Percentiles rank a stretch among this genome's conserved stretches.
Conservation (phyloP, 2,329 filamentous ascomycete genomes). For the Thermoascus crustaceus region DNA sequence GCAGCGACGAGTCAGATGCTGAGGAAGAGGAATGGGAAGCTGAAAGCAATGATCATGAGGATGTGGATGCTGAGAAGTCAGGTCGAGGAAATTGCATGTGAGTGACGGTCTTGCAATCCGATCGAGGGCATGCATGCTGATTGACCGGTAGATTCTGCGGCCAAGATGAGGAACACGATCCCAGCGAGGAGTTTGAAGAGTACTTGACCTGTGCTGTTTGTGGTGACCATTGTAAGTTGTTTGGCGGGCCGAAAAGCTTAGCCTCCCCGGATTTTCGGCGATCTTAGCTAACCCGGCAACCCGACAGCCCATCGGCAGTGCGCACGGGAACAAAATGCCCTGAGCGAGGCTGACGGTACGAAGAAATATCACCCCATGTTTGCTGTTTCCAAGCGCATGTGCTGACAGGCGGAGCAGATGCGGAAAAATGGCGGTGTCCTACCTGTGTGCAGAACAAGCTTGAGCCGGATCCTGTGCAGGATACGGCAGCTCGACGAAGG, state of each 20-base stretch:
- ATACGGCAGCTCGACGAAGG: slow-evolving; percentile 34
- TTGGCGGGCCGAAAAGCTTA: slow-evolving; percentile 19
- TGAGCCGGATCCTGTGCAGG: slow-evolving; percentile 22
- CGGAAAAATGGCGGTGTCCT: slow-evolving; percentile 55
- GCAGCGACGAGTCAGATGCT: slow-evolving; percentile 52
- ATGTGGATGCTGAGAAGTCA: slow-evolving; percentile 37
- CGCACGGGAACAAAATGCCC: slow-evolving; percentile 61
- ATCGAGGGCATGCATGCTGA: slow-evolving; percentile 21
- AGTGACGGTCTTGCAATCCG: slow-evolving; percentile 22
- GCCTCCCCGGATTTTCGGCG: slow-evolving; percentile 18
- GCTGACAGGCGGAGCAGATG: slow-evolving; percentile 44
- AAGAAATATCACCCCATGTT: slow-evolving; percentile 9
- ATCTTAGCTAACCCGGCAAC: slow-evolving; percentile 35
- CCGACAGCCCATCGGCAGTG: slow-evolving; percentile 81
- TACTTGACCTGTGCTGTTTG: slow-evolving; percentile 71
- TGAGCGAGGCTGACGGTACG: slow-evolving; percentile 58
- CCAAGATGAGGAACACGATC: slow-evolving; percentile 73
- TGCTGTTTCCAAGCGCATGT: slow-evolving; percentile 26
- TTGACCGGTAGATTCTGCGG: slow-evolving; percentile 62
- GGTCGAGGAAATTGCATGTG: slow-evolving; percentile 58
- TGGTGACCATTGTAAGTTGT: slow-evolving; percentile 68
- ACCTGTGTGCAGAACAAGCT: slow-evolving; percentile 42
- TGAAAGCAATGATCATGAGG: slow-evolving; percentile 39
- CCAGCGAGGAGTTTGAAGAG: slow-evolving; percentile 70
- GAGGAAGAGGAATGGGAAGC: slow-evolving; percentile 44